Conservation (phyloP, 192 early-diverging fungal species). For the Entomortierella beljakovae region DNA sequence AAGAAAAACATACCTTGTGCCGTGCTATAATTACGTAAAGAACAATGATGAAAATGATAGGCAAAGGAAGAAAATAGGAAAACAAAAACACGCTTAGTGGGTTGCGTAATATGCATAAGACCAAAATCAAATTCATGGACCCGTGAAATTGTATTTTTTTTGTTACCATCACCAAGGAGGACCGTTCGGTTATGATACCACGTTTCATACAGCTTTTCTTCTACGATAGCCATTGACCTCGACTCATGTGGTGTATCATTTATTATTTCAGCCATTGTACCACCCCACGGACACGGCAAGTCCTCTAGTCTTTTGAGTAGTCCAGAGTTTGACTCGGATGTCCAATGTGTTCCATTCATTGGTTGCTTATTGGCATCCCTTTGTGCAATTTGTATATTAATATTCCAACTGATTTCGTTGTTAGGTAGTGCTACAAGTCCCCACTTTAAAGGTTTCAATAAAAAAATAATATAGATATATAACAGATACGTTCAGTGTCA, state of each 20-base stretch:
- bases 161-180: slow-evolving; percentile 42
- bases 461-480: neutral
- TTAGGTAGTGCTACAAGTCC: neutral
- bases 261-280: slow-evolving; percentile 7
- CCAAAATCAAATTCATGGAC: too few species aligned
- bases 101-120: too few species aligned
- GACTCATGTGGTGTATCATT: neutral
- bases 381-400: neutral
- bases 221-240: neutral
- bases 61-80: neutral
- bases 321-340: neutral
- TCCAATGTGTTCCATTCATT: neutral
- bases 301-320: neutral
- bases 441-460: neutral
- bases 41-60: neutral
- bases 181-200: slow-evolving; percentile 13
- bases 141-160: too few species aligned
- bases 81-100: neutral
- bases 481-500: neutral
- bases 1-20: neutral
- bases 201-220: neutral
- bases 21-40: neutral
- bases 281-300: slow-evolving; percentile 6
- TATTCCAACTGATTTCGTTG: slow-evolving; percentile 2
- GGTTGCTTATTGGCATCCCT: neutral